Conservation (phyloP, 108 stramenopile genomes). For the Hondaea fermentalgiana region DNA sequence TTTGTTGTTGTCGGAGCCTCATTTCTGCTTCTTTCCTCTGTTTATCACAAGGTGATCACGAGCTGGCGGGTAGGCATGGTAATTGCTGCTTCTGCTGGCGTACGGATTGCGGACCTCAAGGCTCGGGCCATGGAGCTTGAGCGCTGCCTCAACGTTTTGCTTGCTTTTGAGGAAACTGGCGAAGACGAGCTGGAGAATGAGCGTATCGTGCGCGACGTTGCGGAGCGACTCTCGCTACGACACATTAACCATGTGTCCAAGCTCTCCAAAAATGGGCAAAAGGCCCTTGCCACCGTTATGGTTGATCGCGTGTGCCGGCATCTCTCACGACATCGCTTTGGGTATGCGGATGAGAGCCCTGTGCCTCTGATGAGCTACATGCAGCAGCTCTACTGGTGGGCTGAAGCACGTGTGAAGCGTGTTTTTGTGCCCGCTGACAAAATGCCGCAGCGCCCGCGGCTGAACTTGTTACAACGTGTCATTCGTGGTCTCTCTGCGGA, state of each 20-base stretch:
- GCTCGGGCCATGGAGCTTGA: neutral
- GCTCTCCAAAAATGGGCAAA: slow-evolving; percentile 8
- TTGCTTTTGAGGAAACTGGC: neutral
- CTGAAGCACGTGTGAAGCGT: neutral
- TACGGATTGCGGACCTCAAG: neutral
- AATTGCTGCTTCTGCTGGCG: neutral
- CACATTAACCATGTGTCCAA: slow-evolving; percentile 11
- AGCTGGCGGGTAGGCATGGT: neutral
- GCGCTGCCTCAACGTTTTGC: neutral
- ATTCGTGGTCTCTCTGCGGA: neutral
- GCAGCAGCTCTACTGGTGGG: neutral
- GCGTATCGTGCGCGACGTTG: neutral
- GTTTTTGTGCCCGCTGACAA: neutral
- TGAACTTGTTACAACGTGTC: neutral
- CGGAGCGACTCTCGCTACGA: neutral
- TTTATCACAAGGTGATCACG: neutral
- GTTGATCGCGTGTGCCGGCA: neutral
- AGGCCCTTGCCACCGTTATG: neutral
- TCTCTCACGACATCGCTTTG: neutral
- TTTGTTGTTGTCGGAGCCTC: neutral
- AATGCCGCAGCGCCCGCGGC: neutral
- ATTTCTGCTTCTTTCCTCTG: neutral
- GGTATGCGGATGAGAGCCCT: neutral
- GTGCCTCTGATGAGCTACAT: neutral
- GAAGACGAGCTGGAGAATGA: slow-evolving; percentile 12